Evolutionary conservation across 805 yeast species (phyloP).

Genomic region (Pichia gijzeniarum): DNA sequence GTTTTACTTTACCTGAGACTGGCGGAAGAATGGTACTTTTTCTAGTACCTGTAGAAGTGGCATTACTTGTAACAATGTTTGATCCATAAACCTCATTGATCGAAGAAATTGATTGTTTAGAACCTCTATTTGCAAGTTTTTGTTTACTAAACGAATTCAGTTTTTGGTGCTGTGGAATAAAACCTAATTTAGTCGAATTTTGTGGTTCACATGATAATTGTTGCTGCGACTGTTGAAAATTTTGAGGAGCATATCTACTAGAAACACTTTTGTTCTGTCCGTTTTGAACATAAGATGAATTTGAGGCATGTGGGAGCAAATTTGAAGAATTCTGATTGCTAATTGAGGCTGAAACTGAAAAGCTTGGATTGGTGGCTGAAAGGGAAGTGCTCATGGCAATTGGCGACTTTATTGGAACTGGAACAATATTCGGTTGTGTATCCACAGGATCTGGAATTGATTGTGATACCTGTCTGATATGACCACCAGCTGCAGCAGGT

Average conservation of each 20-base stretch:
- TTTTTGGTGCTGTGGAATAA: neutral
- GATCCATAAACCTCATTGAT: constrained; percentile 17
- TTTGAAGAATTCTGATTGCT: neutral
- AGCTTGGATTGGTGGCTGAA: neutral
- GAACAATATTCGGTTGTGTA: constrained; percentile 24
- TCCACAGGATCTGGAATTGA: constrained; percentile 17
- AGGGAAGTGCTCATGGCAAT: constrained; percentile 1
- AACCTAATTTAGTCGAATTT: neutral
- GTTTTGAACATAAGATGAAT: neutral
- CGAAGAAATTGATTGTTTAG: constrained; percentile 11
- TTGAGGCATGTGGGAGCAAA: neutral
- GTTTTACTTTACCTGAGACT: constrained; percentile 4
- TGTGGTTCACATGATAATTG: too few relatives aligned
- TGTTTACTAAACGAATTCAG: neutral
- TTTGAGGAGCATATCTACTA: constrained; percentile 8
- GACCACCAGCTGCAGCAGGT: constrained; percentile 29
- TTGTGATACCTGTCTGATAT: constrained; percentile 22
- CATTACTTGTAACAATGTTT: constrained; percentile 11
- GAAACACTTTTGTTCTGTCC: neutral
- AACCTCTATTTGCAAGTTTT: neutral
- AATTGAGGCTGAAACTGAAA: neutral
- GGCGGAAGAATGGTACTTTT: constrained; percentile 12
- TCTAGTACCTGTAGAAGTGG: constrained; percentile 9
- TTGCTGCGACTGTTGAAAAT: neutral
- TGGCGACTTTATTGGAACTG: constrained; percentile 25